phyloP scores from a whole-genome alignment of 176 grass and related monocot species.

The Eleusine coracana region DNA sequence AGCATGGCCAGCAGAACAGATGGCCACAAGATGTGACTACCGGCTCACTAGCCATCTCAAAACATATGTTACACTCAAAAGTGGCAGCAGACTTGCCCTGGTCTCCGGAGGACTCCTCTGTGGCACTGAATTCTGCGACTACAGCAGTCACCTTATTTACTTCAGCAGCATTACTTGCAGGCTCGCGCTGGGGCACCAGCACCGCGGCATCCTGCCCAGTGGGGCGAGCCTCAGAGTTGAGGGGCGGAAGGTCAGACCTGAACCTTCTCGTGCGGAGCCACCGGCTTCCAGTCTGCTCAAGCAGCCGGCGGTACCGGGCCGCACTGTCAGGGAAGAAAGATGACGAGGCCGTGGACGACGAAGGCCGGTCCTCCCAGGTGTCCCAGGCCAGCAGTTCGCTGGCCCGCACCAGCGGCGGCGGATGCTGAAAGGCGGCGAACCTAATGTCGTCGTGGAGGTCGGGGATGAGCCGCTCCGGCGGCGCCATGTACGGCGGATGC shows the following conservation, averaged over 20 bases:
- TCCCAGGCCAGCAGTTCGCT: conserved; percentile 46
- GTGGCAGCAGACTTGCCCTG: conserved; percentile 55
- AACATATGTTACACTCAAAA: conserved; percentile 97
- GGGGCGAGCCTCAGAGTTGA: conserved; percentile 49
- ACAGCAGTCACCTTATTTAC: conserved; percentile 45
- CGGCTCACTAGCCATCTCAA: conserved; percentile 91
- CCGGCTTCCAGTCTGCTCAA: conserved; percentile 56
- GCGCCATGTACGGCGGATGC: conserved; percentile 39
- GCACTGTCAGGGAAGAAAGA: conserved; percentile 44
- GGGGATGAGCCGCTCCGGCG: conserved; percentile 18
- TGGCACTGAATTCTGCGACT: conserved; percentile 45
- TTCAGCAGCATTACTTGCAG: conserved; percentile 39
- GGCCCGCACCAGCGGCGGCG: conserved; percentile 41
- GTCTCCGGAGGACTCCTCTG: conserved; percentile 50
- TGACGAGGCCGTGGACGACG: conserved; percentile 61
- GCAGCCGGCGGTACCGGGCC: conserved; percentile 52
- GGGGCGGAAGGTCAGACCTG: conserved; percentile 67
- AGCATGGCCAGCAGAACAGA: conserved; percentile 96
- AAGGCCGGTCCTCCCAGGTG: conserved; percentile 45
- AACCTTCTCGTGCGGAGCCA: conserved; percentile 70
- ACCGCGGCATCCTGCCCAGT: conserved; percentile 28
- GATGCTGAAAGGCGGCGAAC: conserved; percentile 51
- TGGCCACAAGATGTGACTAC: conserved; percentile 97
- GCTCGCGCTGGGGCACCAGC: conserved; percentile 43
- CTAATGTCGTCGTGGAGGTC: conserved; percentile 38